Evolutionary conservation across 495 filamentous ascomycete species (phyloP).

Genomic region (Opeltia flavorubescens): DNA sequence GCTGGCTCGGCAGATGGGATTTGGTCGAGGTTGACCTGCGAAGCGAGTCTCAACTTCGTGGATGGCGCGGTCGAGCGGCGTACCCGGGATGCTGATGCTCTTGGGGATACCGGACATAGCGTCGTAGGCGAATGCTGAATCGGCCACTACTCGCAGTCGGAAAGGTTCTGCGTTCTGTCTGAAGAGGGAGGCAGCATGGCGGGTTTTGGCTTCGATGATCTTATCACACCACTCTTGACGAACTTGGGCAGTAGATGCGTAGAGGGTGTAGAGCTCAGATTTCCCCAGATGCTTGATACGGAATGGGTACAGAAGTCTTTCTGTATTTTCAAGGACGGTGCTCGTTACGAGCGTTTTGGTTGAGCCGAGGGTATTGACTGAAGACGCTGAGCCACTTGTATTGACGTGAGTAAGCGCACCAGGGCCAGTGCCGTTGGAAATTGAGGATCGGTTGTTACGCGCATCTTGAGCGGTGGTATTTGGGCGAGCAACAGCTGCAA

Average conservation of each 20-base stretch:
- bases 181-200: constrained; percentile 74
- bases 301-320: constrained; percentile 86
- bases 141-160: constrained; percentile 78
- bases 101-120: constrained; percentile 37
- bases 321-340: constrained; percentile 41
- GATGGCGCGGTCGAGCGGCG: constrained; percentile 83
- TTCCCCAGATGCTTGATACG: constrained; percentile 92
- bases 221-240: constrained; percentile 83
- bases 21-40: constrained; percentile 45
- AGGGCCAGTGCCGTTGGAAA: constrained; percentile 28
- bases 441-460: constrained; percentile 38
- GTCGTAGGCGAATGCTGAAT: constrained; percentile 79
- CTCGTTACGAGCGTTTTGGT: constrained; percentile 33
- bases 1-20: constrained; percentile 61
- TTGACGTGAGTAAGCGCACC: constrained; percentile 50
- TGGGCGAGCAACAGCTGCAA: constrained; percentile 41
- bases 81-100: constrained; percentile 61
- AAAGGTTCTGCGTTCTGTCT: constrained; percentile 96
- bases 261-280: constrained; percentile 68
- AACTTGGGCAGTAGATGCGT: constrained; percentile 56
- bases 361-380: constrained; percentile 28
- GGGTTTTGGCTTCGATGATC: constrained; percentile 87
- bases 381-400: constrained; percentile 37
- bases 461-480: constrained; percentile 29
- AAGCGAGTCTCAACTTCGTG: constrained; percentile 70